phyloP scores from a whole-genome alignment of 495 filamentous ascomycete genomes.

The Daldinia loculata region DNA sequence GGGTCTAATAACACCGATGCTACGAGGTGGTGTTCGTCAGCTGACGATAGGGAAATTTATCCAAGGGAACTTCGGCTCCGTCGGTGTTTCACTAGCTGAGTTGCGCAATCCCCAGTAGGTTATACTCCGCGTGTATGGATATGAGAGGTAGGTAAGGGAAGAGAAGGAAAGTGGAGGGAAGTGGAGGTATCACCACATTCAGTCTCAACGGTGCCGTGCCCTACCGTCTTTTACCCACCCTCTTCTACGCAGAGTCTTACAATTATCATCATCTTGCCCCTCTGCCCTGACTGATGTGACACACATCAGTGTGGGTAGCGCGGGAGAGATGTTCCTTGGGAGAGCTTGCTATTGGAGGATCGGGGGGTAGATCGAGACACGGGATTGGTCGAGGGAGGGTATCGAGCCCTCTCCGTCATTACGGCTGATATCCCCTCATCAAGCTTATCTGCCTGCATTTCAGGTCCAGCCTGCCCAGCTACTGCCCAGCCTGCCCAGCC shows the following conservation, averaged over 20 bases:
- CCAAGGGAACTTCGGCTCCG: slow-evolving; percentile 22
- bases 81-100: slow-evolving; percentile 25
- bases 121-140: slow-evolving; percentile 23
- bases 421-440: slow-evolving; percentile 33
- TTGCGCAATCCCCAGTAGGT: slow-evolving; percentile 23
- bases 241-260: slow-evolving; percentile 24
- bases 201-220: slow-evolving; percentile 34
- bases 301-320: slow-evolving; percentile 22
- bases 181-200: slow-evolving; percentile 33
- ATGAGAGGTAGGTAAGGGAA: not conserved
- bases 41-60: slow-evolving; percentile 33
- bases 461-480: slow-evolving; percentile 5
- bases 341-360: slow-evolving; percentile 35
- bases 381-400: slow-evolving; percentile 29
- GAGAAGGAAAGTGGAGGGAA: not conserved
- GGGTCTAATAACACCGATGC: slow-evolving; percentile 26
- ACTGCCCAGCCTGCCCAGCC: slow-evolving; percentile 5
- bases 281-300: slow-evolving; percentile 41
- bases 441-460: slow-evolving; percentile 40
- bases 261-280: slow-evolving; percentile 34
- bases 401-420: slow-evolving; percentile 25
- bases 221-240: slow-evolving; percentile 28
- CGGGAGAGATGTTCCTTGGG: slow-evolving; percentile 32
- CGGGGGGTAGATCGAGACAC: slow-evolving; percentile 33
- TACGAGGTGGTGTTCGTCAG: slow-evolving; percentile 37